Conservation (phyloP, 2,329 filamentous ascomycete genomes). For the Fusarium nanum region DNA sequence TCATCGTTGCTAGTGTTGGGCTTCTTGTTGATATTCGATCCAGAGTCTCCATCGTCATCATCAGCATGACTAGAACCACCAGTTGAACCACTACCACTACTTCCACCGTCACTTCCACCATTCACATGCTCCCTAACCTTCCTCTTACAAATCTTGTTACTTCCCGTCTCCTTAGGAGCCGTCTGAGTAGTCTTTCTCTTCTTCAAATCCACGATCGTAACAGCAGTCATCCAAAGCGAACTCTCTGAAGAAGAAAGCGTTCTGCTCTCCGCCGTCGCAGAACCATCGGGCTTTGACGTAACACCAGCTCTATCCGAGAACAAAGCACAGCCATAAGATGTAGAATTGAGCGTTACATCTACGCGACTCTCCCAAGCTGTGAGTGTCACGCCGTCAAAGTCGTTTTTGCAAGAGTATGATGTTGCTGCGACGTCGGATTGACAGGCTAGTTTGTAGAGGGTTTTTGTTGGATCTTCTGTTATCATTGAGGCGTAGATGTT, state of each 20-base stretch:
- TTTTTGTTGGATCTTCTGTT: conserved; percentile 2
- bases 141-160: conserved; percentile 19
- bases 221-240: conserved; percentile 38
- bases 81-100: not conserved
- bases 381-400: conserved; percentile 38
- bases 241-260: conserved; percentile 30
- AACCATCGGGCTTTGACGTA: conserved; percentile 1
- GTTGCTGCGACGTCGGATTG: conserved; percentile 27
- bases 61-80: not conserved
- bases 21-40: not conserved
- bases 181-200: conserved; percentile 14
- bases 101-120: not conserved
- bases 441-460: conserved; percentile 29
- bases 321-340: conserved; percentile 37
- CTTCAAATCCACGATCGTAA: conserved; percentile 23
- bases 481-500: conserved; percentile 45
- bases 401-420: conserved; percentile 37
- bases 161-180: not conserved
- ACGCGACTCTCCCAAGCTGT: conserved; percentile 31
- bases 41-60: not conserved
- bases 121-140: not conserved
- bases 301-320: conserved; percentile 26
- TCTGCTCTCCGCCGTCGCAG: not conserved
- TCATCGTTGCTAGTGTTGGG: not conserved
- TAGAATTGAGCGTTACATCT: conserved; percentile 24